Percentiles rank a stretch among this genome's conserved stretches.
Evolutionary conservation across 257 asterid species (phyloP).

Genomic region (Przewalskia tangutica): DNA sequence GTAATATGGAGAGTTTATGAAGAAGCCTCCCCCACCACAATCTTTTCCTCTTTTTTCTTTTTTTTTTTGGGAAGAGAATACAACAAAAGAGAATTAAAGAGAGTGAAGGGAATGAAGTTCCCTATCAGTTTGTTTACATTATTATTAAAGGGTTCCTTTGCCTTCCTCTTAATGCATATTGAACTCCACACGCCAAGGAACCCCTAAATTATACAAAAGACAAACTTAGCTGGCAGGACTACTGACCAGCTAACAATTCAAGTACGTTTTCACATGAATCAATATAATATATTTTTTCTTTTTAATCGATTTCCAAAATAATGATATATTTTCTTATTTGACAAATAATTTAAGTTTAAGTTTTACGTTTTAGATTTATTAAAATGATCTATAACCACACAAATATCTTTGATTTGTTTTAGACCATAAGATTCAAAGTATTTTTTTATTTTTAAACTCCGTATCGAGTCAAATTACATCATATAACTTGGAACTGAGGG

Average conservation of each 20-base stretch:
- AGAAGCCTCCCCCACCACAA: background rate
- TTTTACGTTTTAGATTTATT: no score
- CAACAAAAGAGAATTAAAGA: background rate
- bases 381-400: no score
- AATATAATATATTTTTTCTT: no score
- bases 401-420: no score
- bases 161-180: slow-evolving; percentile 13
- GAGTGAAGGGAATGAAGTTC: slow-evolving; percentile 10
- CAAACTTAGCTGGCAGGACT: slow-evolving; percentile 15
- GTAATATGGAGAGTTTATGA: background rate
- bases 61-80: background rate
- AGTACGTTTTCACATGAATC: background rate
- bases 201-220: slow-evolving; percentile 6
- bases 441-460: no score
- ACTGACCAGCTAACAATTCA: slow-evolving; percentile 20
- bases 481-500: no score
- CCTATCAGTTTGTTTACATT: slow-evolving; percentile 11
- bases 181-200: slow-evolving; percentile 38
- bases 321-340: no score
- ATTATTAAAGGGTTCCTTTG: slow-evolving; percentile 16
- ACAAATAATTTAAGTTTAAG: no score
- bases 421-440: no score
- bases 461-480: no score
- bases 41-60: background rate
- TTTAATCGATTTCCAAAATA: no score